Conservation (phyloP, 192 early-diverging fungal genomes). For the Hyaloraphidium curvatum region DNA sequence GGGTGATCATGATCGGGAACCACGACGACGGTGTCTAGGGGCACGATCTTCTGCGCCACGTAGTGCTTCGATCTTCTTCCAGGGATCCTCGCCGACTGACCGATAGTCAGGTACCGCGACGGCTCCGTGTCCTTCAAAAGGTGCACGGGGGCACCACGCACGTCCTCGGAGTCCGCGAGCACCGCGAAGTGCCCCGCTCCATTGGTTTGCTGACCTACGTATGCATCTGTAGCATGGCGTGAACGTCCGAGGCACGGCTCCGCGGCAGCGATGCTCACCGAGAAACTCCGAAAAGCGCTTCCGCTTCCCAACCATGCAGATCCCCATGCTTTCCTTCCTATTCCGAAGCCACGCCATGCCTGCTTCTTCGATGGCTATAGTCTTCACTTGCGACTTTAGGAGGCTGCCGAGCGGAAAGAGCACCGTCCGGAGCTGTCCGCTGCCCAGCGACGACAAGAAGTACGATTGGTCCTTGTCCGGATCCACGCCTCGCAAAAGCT, state of each 20-base stretch:
- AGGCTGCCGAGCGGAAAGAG: conserved; percentile 70
- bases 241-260: conserved; percentile 7
- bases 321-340: conserved; percentile 82
- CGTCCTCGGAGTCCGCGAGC: neutral
- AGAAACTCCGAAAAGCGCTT: conserved; percentile 58
- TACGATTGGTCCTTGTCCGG: conserved; percentile 82
- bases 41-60: conserved; percentile 12
- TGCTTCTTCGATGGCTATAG: conserved; percentile 32
- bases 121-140: conserved; percentile 28
- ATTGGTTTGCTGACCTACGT: conserved; percentile 21
- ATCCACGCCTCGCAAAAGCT: conserved; percentile 51
- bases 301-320: conserved; percentile 83
- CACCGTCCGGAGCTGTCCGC: conserved; percentile 21
- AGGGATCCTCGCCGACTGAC: conserved; percentile 48
- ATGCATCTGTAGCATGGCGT: conserved; percentile 20
- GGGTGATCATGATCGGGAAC: neutral
- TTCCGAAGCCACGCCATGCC: too few relatives aligned
- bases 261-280: conserved; percentile 17
- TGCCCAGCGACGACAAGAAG: conserved; percentile 52
- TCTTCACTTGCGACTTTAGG: conserved; percentile 51
- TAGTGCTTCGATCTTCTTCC: conserved; percentile 30
- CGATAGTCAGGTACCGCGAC: conserved; percentile 57
- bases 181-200: conserved; percentile 16
- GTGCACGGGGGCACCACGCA: conserved; percentile 6
- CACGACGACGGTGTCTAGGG: neutral